Evolutionary conservation across 441 rosid genomes (phyloP).

Genomic region (Croton laevigatus): DNA sequence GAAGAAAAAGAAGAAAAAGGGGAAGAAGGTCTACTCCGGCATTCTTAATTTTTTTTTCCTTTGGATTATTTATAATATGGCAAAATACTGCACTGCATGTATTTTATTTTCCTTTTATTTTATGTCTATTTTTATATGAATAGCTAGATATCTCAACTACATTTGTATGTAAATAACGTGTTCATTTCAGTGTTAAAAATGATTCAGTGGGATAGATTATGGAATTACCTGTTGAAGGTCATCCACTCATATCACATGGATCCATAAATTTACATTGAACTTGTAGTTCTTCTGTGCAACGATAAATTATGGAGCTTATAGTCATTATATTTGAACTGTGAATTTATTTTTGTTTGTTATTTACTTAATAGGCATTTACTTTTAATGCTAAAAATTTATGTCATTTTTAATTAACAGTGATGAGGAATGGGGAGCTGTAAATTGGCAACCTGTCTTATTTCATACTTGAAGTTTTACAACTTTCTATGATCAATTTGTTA

Average conservation of each 20-base stretch:
- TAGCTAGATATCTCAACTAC: background rate
- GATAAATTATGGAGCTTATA: background rate
- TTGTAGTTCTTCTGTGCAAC: too few relatives aligned
- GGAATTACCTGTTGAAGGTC: background rate
- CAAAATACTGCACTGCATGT: background rate
- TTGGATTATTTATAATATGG: background rate
- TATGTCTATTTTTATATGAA: too few relatives aligned
- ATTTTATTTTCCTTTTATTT: too few relatives aligned
- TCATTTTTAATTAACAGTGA: background rate
- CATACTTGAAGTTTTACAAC: background rate
- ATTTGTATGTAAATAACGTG: background rate
- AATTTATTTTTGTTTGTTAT: background rate
- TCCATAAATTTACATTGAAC: too few relatives aligned
- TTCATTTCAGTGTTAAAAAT: background rate
- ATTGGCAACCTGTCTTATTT: background rate
- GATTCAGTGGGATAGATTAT: background rate
- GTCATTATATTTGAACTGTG: background rate
- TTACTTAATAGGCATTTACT: background rate
- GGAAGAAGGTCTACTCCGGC: constrained; percentile 41
- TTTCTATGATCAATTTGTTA: background rate
- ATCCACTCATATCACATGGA: background rate
- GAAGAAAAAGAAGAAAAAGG: constrained; percentile 63
- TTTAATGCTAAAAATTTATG: background rate
- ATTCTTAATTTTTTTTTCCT: constrained; percentile 11
- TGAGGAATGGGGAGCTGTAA: too few relatives aligned